These are phyloP conservation scores for Murraya paniculata DNA, from an alignment of 345 rosid species.

Conservation along the genomic window DNA sequence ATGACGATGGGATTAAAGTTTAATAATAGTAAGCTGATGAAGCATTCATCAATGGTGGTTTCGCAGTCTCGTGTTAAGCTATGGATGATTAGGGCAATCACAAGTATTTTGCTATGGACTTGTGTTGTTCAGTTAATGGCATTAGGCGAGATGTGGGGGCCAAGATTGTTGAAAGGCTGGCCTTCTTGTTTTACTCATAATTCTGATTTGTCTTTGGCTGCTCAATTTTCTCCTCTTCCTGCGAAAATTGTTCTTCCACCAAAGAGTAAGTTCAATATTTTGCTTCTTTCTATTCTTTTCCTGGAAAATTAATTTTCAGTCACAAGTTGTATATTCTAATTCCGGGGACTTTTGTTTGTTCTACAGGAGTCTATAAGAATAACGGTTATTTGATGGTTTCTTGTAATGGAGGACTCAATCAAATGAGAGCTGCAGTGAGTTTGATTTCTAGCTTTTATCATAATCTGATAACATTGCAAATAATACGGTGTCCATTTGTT, in stretches of 20 bases:
- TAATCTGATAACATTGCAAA: conserved; percentile 2
- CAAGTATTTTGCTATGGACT: conserved; percentile 65
- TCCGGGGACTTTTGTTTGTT: conserved; percentile 16
- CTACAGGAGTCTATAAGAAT: conserved; percentile 73
- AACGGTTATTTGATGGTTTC: conserved; percentile 95
- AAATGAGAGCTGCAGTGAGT: conserved; percentile 98
- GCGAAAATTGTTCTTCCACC: conserved; percentile 62
- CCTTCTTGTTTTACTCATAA: conserved; percentile 71
- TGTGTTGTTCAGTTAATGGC: conserved; percentile 76
- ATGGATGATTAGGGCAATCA: conserved; percentile 75
- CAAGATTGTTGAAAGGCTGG: conserved; percentile 73
- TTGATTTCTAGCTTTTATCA: conserved; percentile 17
- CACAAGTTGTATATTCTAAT: not conserved
- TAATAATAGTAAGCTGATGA: conserved; percentile 30
- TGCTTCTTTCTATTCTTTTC: not conserved
- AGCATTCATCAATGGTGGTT: conserved; percentile 36
- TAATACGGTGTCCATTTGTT: not conserved
- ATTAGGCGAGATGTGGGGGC: conserved; percentile 82
- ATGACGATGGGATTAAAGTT: conserved; percentile 57
- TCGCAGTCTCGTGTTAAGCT: conserved; percentile 65
- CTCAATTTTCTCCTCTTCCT: conserved; percentile 43
- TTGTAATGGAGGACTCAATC: conserved; percentile 98
- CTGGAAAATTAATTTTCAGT: not conserved
- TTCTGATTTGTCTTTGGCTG: conserved; percentile 33
- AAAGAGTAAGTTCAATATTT: conserved; percentile 55